These are phyloP conservation scores for Athelia psychrophila DNA, from an alignment of 1,284 basidiomycete species.

Conservation along the genomic window DNA sequence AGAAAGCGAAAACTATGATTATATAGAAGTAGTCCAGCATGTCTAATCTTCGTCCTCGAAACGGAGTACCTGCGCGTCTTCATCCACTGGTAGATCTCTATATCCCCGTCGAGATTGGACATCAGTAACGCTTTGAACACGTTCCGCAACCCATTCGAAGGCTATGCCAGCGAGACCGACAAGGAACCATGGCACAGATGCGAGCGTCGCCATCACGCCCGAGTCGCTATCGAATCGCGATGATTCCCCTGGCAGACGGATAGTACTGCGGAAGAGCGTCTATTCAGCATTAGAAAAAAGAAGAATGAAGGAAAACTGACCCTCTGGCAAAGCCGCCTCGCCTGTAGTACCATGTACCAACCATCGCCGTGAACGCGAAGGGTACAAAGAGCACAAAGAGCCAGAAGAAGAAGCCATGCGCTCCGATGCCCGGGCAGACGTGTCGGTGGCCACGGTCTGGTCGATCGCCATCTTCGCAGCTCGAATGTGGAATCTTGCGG, in stretches of 20 bases:
- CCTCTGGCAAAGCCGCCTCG: constrained; percentile 68
- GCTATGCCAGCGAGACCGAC: constrained; percentile 74
- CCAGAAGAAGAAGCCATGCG: constrained; percentile 82
- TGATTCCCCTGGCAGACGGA: constrained; percentile 68
- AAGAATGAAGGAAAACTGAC: constrained; percentile 39
- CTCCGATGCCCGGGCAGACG: constrained; percentile 73
- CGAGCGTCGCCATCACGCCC: constrained; percentile 64
- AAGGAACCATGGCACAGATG: constrained; percentile 85
- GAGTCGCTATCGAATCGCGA: constrained; percentile 42
- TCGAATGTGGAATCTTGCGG: constrained; percentile 85
- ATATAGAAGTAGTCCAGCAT: not conserved
- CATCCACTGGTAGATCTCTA: constrained; percentile 79
- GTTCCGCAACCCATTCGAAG: constrained; percentile 60
- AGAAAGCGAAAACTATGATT: not conserved
- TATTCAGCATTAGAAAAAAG: constrained; percentile 7
- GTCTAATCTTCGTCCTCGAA: constrained; percentile 76
- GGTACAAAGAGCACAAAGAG: constrained; percentile 71
- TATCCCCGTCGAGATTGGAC: constrained; percentile 67
- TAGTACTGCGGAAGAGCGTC: constrained; percentile 55
- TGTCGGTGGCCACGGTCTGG: constrained; percentile 74
- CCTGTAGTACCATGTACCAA: constrained; percentile 79
- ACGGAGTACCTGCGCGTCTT: constrained; percentile 81
- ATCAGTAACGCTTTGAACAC: constrained; percentile 38
- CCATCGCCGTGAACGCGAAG: constrained; percentile 68
- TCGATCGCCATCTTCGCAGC: constrained; percentile 74